phyloP scores from a whole-genome alignment of 2,329 filamentous ascomycete genomes.

The Trichophyton rubrum region DNA sequence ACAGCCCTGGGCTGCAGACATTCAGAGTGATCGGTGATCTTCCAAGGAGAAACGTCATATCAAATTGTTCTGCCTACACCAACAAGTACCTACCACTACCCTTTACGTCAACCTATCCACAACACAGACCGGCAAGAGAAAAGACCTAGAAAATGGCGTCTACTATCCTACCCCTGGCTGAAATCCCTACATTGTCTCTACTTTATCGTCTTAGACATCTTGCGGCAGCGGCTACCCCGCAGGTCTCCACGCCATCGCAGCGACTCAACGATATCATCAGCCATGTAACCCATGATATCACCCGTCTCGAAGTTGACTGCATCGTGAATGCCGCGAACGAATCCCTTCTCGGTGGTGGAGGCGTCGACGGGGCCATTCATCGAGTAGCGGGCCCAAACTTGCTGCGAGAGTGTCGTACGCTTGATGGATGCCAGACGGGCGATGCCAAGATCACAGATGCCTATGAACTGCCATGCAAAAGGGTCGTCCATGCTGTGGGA shows the following conservation, averaged over 20 bases:
- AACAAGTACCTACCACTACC: background rate
- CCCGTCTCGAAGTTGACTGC: constrained; percentile 60
- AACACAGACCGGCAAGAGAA: background rate
- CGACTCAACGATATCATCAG: constrained; percentile 59
- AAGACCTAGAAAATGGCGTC: background rate
- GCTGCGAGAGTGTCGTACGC: constrained; percentile 54
- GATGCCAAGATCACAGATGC: constrained; percentile 70
- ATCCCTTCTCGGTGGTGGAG: constrained; percentile 70
- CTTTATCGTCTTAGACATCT: constrained; percentile 53
- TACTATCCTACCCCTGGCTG: background rate
- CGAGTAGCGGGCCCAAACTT: constrained; percentile 60
- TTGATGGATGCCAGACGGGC: constrained; percentile 65
- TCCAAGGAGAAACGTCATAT: background rate
- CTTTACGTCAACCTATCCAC: background rate
- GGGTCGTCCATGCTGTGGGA: constrained; percentile 83
- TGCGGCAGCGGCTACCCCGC: constrained; percentile 16
- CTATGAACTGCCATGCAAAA: constrained; percentile 60
- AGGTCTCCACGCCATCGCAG: constrained; percentile 33
- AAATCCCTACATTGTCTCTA: constrained; percentile 34
- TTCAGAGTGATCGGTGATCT: background rate
- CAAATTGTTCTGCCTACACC: constrained; percentile 1
- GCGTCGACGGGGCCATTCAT: constrained; percentile 83
- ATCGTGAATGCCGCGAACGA: constrained; percentile 90
- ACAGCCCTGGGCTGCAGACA: background rate
- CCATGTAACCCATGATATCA: constrained; percentile 67